These are phyloP conservation scores for Cladosporium halotolerans DNA, from an alignment of 2,329 filamentous ascomycete genomes.

Conservation along the genomic window DNA sequence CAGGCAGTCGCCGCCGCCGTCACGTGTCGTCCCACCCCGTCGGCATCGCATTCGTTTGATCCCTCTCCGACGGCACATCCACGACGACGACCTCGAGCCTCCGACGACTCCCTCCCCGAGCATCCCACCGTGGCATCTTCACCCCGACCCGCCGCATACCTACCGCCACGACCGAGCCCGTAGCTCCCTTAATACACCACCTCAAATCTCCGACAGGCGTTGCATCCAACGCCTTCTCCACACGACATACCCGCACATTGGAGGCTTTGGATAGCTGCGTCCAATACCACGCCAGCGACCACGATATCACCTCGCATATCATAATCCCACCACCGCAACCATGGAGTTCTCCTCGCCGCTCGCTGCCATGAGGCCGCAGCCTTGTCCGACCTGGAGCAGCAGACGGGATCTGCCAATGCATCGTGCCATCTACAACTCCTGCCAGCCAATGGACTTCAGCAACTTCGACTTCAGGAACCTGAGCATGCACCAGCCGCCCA, in stretches of 20 bases:
- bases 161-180: not conserved
- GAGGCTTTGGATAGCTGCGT: conserved; percentile 11
- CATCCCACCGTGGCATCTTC: not conserved
- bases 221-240: not conserved
- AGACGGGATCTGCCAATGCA: conserved; percentile 49
- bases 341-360: conserved; percentile 95
- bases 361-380: conserved; percentile 78
- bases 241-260: not conserved
- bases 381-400: conserved; percentile 59
- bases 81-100: not conserved
- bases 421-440: conserved; percentile 42
- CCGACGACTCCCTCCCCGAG: not conserved
- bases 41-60: not conserved
- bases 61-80: not conserved
- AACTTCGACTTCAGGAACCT: conserved; percentile 71
- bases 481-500: conserved; percentile 63
- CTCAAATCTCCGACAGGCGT: not conserved
- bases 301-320: not conserved
- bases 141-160: not conserved
- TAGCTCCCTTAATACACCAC: not conserved
- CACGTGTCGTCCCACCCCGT: not conserved
- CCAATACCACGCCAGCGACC: not conserved
- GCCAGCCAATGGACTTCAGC: conserved; percentile 49
- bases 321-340: conserved; percentile 13
- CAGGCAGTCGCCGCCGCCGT: conserved; percentile 3